These are phyloP conservation scores for Trichoderma asperelloides DNA, from an alignment of 495 filamentous ascomycete species.

Conservation along the genomic window DNA sequence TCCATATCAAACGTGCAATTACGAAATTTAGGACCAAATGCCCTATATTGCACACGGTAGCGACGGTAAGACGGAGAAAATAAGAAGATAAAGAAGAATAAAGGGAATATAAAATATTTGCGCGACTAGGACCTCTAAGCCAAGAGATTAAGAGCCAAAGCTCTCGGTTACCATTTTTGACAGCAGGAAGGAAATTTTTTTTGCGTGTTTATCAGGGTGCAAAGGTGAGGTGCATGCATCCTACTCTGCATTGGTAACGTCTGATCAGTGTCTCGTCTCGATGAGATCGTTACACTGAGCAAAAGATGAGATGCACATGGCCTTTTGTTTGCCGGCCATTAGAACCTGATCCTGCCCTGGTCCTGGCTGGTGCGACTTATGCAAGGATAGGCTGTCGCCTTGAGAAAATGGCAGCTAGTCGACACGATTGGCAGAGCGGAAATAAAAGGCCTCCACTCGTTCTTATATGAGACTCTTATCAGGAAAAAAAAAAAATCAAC, in stretches of 20 bases:
- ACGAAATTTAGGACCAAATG: no score
- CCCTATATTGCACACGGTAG: no score
- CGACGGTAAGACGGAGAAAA: no score
- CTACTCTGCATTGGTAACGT: not conserved
- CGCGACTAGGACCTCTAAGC: no score
- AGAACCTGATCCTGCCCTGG: not conserved
- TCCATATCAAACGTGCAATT: not conserved
- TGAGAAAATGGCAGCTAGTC: not conserved
- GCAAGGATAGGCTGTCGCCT: not conserved
- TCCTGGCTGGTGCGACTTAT: not conserved
- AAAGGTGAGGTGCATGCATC: not conserved
- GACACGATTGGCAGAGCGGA: not conserved
- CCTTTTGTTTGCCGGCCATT: not conserved
- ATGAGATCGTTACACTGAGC: not conserved
- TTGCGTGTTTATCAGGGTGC: not conserved
- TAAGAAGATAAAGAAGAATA: no score
- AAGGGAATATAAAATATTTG: no score
- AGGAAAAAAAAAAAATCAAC: not conserved
- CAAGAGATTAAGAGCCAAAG: not conserved
- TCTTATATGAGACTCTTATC: not conserved
- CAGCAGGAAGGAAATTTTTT: not conserved
- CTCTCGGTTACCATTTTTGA: not conserved
- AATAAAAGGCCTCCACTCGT: not conserved
- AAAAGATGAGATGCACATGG: not conserved
- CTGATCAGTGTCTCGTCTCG: not conserved